Percentiles rank a stretch among this genome's conserved stretches.
Evolutionary conservation across 495 filamentous ascomycete genomes (phyloP).

Genomic region (Xylaria palmicola): DNA sequence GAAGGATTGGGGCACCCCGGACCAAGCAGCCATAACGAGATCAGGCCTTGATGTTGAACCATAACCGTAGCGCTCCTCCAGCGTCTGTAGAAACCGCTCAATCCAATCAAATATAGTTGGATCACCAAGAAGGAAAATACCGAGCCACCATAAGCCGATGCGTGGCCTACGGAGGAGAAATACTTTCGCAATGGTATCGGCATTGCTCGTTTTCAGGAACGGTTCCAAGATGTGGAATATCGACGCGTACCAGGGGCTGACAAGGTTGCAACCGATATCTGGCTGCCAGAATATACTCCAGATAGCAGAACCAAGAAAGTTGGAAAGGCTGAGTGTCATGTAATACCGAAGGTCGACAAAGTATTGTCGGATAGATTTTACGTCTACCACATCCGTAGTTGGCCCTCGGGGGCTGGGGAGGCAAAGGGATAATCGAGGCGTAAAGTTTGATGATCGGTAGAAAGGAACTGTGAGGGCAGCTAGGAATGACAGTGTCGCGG

Average conservation of each 20-base stretch:
- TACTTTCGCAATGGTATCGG: conserved; percentile 12
- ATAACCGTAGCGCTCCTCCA: conserved; percentile 2
- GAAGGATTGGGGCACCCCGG: conserved; percentile 15
- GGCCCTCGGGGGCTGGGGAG: background rate
- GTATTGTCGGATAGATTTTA: background rate
- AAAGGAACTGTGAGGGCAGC: background rate
- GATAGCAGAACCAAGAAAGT: conserved; percentile 7
- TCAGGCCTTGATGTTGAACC: background rate
- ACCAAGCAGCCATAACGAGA: conserved; percentile 12
- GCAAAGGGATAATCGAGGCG: background rate
- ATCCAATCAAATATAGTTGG: conserved; percentile 7
- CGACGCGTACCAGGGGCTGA: conserved; percentile 15
- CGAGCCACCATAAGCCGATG: conserved; percentile 17
- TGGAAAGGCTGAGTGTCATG: background rate
- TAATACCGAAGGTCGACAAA: background rate
- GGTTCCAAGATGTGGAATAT: conserved; percentile 1
- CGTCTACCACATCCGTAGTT: background rate
- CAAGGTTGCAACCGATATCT: conserved; percentile 16
- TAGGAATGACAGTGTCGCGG: background rate
- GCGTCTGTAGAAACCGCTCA: background rate
- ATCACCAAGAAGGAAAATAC: conserved; percentile 12
- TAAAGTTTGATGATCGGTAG: background rate
- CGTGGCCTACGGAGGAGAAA: conserved; percentile 14
- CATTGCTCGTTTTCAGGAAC: background rate
- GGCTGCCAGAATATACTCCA: conserved; percentile 24